Evolutionary conservation across 2,329 filamentous ascomycete species (phyloP), one percentile per base, ranked within the genome.

Genomic region (Pseudogymnoascus sp.): DNA sequence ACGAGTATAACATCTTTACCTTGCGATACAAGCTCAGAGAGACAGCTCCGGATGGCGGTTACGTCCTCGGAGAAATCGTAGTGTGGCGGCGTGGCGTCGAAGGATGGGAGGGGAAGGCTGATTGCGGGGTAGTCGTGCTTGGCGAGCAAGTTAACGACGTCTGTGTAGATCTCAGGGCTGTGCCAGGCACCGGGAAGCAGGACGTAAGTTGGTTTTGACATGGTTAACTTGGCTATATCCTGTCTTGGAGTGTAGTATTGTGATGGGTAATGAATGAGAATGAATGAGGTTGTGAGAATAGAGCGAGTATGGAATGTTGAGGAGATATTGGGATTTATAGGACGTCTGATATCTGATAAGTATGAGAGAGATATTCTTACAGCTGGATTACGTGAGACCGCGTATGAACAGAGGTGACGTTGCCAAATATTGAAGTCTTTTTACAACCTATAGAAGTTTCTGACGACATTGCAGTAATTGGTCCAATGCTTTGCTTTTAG

Each of bases 1-100:
- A 70, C 64, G 18, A 70, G 58, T 39, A 70, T 66, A 12, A 70
- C 65, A 59, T 70, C 68, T 41, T 59, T 61, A 62, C 35, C 60
- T 1, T 28, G 36, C 12, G 36, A 37, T 3, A 57, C 39, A 30
- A 63, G 62, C 28, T 30, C 16, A 18, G 37, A 8, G 8, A 63
- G 25, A 9, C 41, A 30, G 12, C 16, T 43, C 14, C 62, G 60
- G 16, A 63, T 60, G 14, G 18, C 16, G 4, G 37, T 4, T 12
- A 63, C 62, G 30, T 63, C 60, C 43, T 39, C 16, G 5, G 60
- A 62, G 37, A 68, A 66, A 22, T 59, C 54, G 36, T 60, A 16
- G 20, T 59, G 60, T 18, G 54, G 16, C 6, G 62, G 60, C 4
- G 60, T 37, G n/a, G 60, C 60, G 25, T 57, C 57, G 37, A 60